Evolutionary conservation across 768 basidiomycete species (phyloP).

Genomic region (Hygrophorus pudorinus): DNA sequence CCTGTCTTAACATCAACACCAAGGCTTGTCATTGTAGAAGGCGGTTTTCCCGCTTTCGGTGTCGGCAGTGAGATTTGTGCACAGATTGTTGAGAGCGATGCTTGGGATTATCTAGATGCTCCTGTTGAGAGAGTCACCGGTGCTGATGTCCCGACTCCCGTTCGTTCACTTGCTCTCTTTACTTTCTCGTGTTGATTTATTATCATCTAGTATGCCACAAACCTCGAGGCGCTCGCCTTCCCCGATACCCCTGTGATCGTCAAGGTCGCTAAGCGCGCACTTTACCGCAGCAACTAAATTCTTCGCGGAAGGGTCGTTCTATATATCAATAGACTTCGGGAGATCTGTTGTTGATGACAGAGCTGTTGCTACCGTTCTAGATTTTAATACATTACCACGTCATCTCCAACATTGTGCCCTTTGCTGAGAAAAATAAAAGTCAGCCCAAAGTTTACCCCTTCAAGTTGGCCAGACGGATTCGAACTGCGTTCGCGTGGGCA

Average conservation of each 20-base stretch:
- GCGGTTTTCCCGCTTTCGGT: conserved; percentile 97
- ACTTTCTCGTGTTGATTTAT: conserved; percentile 5
- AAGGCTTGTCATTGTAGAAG: conserved; percentile 89
- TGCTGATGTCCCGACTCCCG: conserved; percentile 95
- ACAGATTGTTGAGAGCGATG: conserved; percentile 94
- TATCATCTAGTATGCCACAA: conserved; percentile 66
- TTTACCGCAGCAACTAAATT: conserved; percentile 77
- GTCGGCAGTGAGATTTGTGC: conserved; percentile 98
- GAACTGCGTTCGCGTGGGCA: conserved; percentile 94
- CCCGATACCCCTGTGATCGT: conserved; percentile 84
- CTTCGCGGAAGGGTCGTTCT: neutral
- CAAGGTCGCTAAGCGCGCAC: conserved; percentile 90
- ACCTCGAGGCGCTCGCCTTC: conserved; percentile 87
- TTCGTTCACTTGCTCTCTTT: conserved; percentile 26
- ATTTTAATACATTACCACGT: conserved; percentile 4
- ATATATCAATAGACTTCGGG: neutral
- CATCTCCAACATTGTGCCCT: too few species aligned
- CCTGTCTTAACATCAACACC: conserved; percentile 4
- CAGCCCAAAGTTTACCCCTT: conserved; percentile 1
- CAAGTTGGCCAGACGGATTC: conserved; percentile 51
- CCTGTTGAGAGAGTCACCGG: conserved; percentile 97
- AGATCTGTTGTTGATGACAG: neutral
- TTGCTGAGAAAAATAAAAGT: too few species aligned
- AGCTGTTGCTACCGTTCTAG: neutral
- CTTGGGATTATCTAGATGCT: conserved; percentile 97